Percentiles rank a stretch among this genome's conserved stretches.
Evolutionary conservation across 2,329 filamentous ascomycete species (phyloP).

Genomic region (Aspergillus ruber): DNA sequence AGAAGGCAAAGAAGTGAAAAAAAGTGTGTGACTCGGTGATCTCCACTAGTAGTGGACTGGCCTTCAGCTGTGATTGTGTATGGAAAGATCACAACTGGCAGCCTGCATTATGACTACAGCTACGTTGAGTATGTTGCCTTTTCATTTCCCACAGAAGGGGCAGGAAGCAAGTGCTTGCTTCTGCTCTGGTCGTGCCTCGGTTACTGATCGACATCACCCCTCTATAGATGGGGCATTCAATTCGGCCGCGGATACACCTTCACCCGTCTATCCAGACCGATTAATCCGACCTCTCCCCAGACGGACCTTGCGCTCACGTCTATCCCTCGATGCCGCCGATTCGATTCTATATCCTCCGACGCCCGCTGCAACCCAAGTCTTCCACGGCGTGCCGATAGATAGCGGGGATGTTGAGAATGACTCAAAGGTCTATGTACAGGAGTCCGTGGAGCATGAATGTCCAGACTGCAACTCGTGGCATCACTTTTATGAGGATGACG

Average conservation of each 20-base stretch:
- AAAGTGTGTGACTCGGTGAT: background rate
- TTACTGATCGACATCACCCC: constrained; percentile 30
- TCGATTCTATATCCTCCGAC: constrained; percentile 76
- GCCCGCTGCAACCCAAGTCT: constrained; percentile 64
- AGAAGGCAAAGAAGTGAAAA: background rate
- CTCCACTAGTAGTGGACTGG: background rate
- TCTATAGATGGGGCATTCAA: constrained; percentile 44
- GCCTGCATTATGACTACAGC: constrained; percentile 27
- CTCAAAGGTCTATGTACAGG: constrained; percentile 40
- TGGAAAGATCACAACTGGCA: background rate
- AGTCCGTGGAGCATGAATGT: constrained; percentile 36
- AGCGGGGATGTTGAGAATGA: constrained; percentile 47
- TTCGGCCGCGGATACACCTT: constrained; percentile 61
- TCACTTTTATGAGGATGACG: constrained; percentile 48
- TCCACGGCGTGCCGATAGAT: constrained; percentile 63
- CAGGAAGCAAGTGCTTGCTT: constrained; percentile 6
- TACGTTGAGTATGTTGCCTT: constrained; percentile 37
- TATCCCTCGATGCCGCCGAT: constrained; percentile 77
- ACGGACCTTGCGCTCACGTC: constrained; percentile 75
- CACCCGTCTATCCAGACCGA: constrained; percentile 77
- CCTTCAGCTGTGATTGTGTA: background rate
- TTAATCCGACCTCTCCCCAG: constrained; percentile 90
- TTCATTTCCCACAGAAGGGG: constrained; percentile 9
- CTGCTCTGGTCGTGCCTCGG: constrained; percentile 23
- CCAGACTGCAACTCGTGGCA: constrained; percentile 35